Conservation (phyloP, 495 filamentous ascomycete genomes). For the Physcia stellaris region DNA sequence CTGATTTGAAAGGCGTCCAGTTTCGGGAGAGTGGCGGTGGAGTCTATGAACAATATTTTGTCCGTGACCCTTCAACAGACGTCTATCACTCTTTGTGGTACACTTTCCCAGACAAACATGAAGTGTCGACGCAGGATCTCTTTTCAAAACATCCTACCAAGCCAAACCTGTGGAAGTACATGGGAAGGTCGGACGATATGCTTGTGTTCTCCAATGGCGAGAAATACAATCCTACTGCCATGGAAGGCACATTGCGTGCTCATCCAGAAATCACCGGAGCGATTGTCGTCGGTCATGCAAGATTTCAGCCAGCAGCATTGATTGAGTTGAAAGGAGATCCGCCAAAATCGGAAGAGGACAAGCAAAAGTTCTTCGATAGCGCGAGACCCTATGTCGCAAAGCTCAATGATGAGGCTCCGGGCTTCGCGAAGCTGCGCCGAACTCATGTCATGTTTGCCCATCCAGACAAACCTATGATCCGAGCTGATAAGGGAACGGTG, state of each 20-base stretch:
- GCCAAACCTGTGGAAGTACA: conserved; percentile 34
- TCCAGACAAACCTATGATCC: conserved; percentile 29
- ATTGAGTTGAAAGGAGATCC: background rate
- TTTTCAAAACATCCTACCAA: conserved; percentile 36
- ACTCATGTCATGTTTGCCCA: conserved; percentile 18
- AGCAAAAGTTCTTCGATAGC: background rate
- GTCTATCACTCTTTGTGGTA: conserved; percentile 17
- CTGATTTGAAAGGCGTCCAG: conserved; percentile 28
- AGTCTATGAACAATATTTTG: conserved; percentile 35
- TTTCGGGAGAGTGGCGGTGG: conserved; percentile 22
- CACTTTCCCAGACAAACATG: conserved; percentile 23
- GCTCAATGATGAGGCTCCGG: conserved; percentile 26
- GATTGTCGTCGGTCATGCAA: conserved; percentile 17
- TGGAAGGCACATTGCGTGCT: conserved; percentile 31
- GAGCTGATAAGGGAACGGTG: conserved; percentile 34
- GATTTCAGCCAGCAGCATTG: background rate
- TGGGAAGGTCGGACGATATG: conserved; percentile 43
- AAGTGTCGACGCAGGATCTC: conserved; percentile 43
- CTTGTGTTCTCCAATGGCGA: conserved; percentile 53
- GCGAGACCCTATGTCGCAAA: conserved; percentile 6
- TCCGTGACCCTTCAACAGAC: conserved; percentile 23
- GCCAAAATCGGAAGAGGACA: background rate
- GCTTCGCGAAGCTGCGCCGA: conserved; percentile 30
- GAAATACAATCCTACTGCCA: conserved; percentile 44
- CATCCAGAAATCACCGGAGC: conserved; percentile 33